Evolutionary conservation across 2,329 filamentous ascomycete genomes (phyloP), one percentile per base, ranked within the genome.

Genomic region (Arthrobotrys entomopaga): DNA sequence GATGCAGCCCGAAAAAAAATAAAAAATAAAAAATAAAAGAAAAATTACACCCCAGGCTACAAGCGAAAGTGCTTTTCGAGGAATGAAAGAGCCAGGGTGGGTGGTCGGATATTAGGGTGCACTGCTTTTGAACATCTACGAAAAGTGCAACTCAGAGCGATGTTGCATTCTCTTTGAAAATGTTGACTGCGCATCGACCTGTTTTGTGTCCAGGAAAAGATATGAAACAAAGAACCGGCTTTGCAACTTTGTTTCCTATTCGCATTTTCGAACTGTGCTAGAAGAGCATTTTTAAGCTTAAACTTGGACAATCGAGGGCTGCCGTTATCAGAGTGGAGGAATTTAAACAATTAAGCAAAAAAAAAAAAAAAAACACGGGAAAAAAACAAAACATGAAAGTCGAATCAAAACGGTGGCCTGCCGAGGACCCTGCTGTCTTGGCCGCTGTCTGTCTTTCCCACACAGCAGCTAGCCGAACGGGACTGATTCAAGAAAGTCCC

Each of bases 381-480:
- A 43, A 53, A 63, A 52, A 43, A 16, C 1, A 70, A 49, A 29
- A 57, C 34, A 24, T 13, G 48, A 16, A 24, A 56, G 48, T 34
- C 50, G 52, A 24, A 58, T 50, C 56, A 61, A 43, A 70, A 70
- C 65, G 50, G 65, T 70, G 65, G 65, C 58, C 58, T 63, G 52
- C 65, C 65, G 52, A 70, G 65, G 65, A 70, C 65, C 65, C 65
- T 70, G 65, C 65, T 70, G 65, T 63, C 58, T 70, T 70, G 57
- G 58, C 57, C 43, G 65, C 65, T 70, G 65, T 70, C 65, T 70
- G 20, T 42, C 40, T 26, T 26, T 26, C 24, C 11, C 46, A 54
- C 48, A 69, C 65, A 70, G 65, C 65, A 70, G 65, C 53, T 70
- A 70, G 57, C 65, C 65, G 65, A 70, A 70, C 65, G 65, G 65